Conservation (phyloP, 805 yeast genomes). For the Yueomyces sp. region DNA sequence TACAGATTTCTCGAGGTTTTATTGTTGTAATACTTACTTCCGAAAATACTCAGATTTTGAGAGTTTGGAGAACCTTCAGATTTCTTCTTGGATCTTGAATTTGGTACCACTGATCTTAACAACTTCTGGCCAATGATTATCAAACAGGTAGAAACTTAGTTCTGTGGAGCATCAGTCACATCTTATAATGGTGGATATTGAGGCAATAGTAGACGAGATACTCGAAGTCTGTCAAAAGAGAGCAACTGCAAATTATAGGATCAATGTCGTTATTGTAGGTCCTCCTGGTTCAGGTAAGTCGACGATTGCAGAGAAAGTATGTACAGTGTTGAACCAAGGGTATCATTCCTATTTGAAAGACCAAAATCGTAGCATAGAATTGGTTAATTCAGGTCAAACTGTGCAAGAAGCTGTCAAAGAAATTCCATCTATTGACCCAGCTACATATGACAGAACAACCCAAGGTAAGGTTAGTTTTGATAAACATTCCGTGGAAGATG, state of each 20-base stretch:
- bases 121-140: no score
- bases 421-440: slow-evolving; percentile 2
- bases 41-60: no score
- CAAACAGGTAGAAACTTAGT: not conserved
- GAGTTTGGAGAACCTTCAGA: no score
- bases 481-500: slow-evolving; percentile 10
- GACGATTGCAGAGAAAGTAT: slow-evolving; percentile 41
- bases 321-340: slow-evolving; percentile 26
- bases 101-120: no score
- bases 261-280: slow-evolving; percentile 53
- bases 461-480: not conserved
- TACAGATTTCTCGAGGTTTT: no score
- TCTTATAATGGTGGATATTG: slow-evolving; percentile 19
- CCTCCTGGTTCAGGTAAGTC: slow-evolving; percentile 82
- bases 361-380: not conserved
- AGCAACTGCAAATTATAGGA: slow-evolving; percentile 27
- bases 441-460: not conserved
- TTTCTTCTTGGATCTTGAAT: no score
- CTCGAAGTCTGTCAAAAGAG: slow-evolving; percentile 14
- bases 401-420: not conserved
- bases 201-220: slow-evolving; percentile 21
- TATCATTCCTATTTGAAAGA: slow-evolving; percentile 6
- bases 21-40: no score
- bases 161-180: no score
- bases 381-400: slow-evolving; percentile 1